Evolutionary conservation across 2,329 filamentous ascomycete genomes (phyloP).

Genomic region (Bisporella sp.): DNA sequence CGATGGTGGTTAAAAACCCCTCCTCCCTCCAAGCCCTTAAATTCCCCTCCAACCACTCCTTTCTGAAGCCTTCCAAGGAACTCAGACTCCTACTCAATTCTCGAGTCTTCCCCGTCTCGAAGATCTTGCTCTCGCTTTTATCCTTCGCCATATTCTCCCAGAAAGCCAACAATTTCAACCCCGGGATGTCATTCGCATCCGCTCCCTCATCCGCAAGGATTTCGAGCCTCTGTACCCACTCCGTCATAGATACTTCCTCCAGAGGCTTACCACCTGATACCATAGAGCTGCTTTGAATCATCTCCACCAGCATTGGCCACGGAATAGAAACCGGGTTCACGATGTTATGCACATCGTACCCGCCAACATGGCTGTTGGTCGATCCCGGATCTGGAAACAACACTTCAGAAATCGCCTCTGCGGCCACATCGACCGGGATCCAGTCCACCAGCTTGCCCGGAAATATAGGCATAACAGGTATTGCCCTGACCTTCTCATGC

Average conservation of each 20-base stretch:
- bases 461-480: constrained; percentile 16
- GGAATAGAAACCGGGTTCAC: constrained; percentile 16
- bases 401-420: constrained; percentile 12
- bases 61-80: constrained; percentile 11
- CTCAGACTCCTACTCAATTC: constrained; percentile 11
- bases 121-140: constrained; percentile 7
- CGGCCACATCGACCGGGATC: constrained; percentile 22
- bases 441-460: constrained; percentile 15
- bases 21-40: constrained; percentile 17
- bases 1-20: constrained; percentile 11
- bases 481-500: constrained; percentile 6
- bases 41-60: constrained; percentile 15
- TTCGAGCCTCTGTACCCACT: constrained; percentile 14
- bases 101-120: constrained; percentile 18
- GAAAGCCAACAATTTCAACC: constrained; percentile 16
- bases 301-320: constrained; percentile 12
- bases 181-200: constrained; percentile 10
- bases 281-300: constrained; percentile 6
- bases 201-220: constrained; percentile 2
- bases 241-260: constrained; percentile 10
- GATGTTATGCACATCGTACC: constrained; percentile 19
- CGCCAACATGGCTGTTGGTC: background rate
- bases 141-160: constrained; percentile 19
- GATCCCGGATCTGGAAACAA: constrained; percentile 1
- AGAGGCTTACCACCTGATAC: background rate